Base-by-base conservation (phyloP, 495 filamentous ascomycete species). In the Podospora australis region DNA sequence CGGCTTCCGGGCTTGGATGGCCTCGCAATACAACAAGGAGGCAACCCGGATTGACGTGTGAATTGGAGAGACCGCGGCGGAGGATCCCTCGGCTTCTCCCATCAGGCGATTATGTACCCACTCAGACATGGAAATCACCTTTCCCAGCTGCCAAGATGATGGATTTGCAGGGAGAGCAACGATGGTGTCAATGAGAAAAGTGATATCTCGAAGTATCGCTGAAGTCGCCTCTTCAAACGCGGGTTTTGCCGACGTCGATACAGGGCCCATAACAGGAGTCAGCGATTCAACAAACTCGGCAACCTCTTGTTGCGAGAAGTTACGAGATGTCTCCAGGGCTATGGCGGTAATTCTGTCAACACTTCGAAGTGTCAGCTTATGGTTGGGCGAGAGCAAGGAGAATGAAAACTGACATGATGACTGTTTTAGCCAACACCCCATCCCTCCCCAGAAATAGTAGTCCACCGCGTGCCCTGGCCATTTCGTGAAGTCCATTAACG, bases 171-270 rank as follows among this genome's bases (percentile, higher is more conserved):
- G 46, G 1, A 49, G 22, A 7, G 45, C 35, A 29, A 52, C 39
- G 7, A 49, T 40, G 8, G 49, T 47, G 32, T 45, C 28, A 30
- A 52, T 10, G 36, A 56, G 46, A 46, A 56, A 56, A 17, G n/a
- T 10, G 25, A 51, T 29, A 36, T 56, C 54, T 28, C 35, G 41
- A 6, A 56, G 46, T 22, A 56, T 39, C 2, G 54, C 49, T 2
- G 40, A 2, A 1, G 36, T 56, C 1, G 35, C 5, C 6, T 36
- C 20, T n/a, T 49, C 38, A 2, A 52, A 35, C 21, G 36, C 36
- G 29, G 29, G 14, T 21, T 17, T 14, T 20, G 11, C 26, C 3
- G 24, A 9, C 5, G 40, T 2, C 14, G 35, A 22, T 13, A n/a
- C n/a, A n/a, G n/a, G n/a, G n/a, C n/a, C n/a, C n/a, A n/a, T n/a